Evolutionary conservation across 2,329 filamentous ascomycete genomes (phyloP).

Genomic region (Thelonectria rubi): DNA sequence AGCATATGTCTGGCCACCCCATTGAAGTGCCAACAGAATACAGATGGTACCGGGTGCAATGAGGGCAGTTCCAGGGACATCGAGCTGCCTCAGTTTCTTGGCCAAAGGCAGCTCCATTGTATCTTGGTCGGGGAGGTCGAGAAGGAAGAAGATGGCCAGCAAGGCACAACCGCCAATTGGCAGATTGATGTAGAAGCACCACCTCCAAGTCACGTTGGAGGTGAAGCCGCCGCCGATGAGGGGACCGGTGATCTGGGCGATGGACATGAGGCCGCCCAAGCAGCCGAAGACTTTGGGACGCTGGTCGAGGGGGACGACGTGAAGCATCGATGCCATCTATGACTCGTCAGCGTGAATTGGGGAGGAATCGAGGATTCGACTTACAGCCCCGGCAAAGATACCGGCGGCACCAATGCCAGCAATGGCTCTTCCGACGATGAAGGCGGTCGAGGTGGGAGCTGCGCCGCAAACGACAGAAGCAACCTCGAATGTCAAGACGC

Average conservation of each 20-base stretch:
- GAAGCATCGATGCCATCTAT: conserved; percentile 20
- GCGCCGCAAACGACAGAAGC: conserved; percentile 45
- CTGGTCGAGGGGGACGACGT: conserved; percentile 42
- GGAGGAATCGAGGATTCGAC: not conserved
- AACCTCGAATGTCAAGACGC: conserved; percentile 36
- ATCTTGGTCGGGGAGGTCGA: conserved; percentile 35
- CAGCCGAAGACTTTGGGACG: conserved; percentile 39
- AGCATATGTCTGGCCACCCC: conserved; percentile 51
- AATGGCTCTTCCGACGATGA: conserved; percentile 61
- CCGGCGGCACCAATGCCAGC: conserved; percentile 60
- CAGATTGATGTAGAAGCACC: conserved; percentile 50
- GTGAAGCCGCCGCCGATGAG: conserved; percentile 42
- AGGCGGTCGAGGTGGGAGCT: conserved; percentile 52
- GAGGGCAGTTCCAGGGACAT: conserved; percentile 62
- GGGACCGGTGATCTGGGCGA: conserved; percentile 45
- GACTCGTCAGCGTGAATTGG: too few relatives aligned
- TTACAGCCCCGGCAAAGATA: conserved; percentile 58
- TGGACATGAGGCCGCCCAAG: conserved; percentile 52
- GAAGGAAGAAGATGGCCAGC: conserved; percentile 38
- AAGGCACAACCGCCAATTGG: conserved; percentile 45
- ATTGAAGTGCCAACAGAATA: conserved; percentile 57
- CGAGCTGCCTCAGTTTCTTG: conserved; percentile 57
- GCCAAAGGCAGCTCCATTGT: conserved; percentile 33
- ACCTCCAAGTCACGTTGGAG: conserved; percentile 43
- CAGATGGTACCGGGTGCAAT: conserved; percentile 61